Percentiles rank a stretch among this genome's conserved stretches.
phyloP scores from a whole-genome alignment of 164 flowering plant genomes.

The Houttuynia cordata region DNA sequence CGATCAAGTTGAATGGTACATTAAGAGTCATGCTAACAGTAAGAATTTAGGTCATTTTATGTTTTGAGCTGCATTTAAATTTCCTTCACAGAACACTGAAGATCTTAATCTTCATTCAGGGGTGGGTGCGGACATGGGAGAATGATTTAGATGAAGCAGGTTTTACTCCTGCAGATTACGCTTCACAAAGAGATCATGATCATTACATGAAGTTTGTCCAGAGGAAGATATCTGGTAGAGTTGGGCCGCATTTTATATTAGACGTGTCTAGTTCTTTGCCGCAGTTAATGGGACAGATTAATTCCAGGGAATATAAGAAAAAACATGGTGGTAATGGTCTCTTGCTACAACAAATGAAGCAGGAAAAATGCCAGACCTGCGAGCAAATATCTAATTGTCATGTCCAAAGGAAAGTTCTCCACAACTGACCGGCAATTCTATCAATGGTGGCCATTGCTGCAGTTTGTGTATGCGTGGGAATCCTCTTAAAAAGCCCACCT shows the following conservation, averaged over 20 bases:
- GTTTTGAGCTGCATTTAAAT: no score
- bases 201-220: slow-evolving; percentile 54
- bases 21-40: no score
- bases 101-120: slow-evolving; percentile 22
- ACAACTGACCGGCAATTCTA: slow-evolving; percentile 65
- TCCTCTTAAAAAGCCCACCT: slow-evolving; percentile 6
- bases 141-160: slow-evolving; percentile 43
- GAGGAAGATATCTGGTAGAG: slow-evolving; percentile 31
- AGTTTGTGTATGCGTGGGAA: slow-evolving; percentile 8
- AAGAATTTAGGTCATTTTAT: no score
- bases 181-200: slow-evolving; percentile 41
- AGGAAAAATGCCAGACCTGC: neutral
- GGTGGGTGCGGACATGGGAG: slow-evolving; percentile 64
- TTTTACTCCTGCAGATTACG: slow-evolving; percentile 61
- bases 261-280: slow-evolving; percentile 30
- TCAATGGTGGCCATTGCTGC: slow-evolving; percentile 11
- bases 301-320: neutral
- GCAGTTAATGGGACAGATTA: neutral
- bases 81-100: no score
- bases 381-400: neutral
- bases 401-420: slow-evolving; percentile 5
- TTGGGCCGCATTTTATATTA: slow-evolving; percentile 32
- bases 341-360: neutral
- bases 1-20: no score
- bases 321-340: neutral